These are phyloP conservation scores for Saccharomyces eubayanus DNA, from an alignment of 805 yeast species.

Conservation along the genomic window DNA sequence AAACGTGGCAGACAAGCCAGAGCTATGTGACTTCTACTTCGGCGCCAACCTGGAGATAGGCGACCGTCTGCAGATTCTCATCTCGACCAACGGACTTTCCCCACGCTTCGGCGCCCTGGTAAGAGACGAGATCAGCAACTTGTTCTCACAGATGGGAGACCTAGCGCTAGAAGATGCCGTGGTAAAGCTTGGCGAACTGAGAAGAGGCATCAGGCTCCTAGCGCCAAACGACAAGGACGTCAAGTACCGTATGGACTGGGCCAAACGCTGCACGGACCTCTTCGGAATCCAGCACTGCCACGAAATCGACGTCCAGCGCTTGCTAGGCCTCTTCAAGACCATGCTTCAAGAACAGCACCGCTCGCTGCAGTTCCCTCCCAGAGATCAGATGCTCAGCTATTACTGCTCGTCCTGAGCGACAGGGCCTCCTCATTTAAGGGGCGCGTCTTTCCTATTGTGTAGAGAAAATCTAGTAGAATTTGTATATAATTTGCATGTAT, in stretches of 20 bases:
- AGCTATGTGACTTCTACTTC: conserved; percentile 29
- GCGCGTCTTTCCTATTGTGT: neutral
- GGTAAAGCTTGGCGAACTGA: conserved; percentile 18
- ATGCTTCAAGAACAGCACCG: conserved; percentile 14
- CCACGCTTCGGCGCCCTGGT: conserved; percentile 29
- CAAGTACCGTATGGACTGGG: conserved; percentile 29
- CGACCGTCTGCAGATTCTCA: conserved; percentile 15
- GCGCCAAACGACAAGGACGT: conserved; percentile 12
- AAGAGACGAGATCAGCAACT: conserved; percentile 19
- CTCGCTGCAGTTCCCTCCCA: conserved; percentile 10
- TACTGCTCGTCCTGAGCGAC: conserved; percentile 3
- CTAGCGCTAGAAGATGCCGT: conserved; percentile 16
- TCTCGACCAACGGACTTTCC: conserved; percentile 28
- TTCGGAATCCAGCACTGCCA: conserved; percentile 26
- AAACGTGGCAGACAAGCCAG: conserved; percentile 32
- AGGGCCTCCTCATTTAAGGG: neutral
- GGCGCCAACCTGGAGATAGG: conserved; percentile 24
- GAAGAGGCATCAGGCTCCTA: conserved; percentile 14
- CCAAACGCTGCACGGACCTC: conserved; percentile 23
- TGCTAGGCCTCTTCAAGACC: conserved; percentile 13
- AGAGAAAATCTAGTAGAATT: neutral
- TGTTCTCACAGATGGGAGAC: conserved; percentile 11
- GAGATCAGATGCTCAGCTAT: conserved; percentile 4
- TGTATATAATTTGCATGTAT: neutral
- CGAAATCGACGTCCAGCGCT: conserved; percentile 15